Conservation (phyloP, 345 rosid genomes). For the Microcos paniculata region DNA sequence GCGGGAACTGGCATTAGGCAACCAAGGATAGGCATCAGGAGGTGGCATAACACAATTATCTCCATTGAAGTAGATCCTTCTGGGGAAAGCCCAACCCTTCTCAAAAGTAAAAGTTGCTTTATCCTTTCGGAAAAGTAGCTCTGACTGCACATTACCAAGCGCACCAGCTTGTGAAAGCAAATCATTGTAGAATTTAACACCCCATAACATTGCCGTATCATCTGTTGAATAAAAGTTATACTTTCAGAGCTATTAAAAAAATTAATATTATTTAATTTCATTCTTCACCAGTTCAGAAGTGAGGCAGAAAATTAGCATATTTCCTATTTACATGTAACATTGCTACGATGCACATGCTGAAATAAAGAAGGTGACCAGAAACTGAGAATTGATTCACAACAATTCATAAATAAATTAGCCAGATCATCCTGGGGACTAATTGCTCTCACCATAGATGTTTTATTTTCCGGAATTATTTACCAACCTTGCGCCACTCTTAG, state of each 20-base stretch:
- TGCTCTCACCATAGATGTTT: neutral
- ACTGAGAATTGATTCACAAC: neutral
- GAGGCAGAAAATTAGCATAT: neutral
- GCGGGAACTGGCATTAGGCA: slow-evolving; percentile 58
- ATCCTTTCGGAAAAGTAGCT: slow-evolving; percentile 77
- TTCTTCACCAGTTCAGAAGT: neutral
- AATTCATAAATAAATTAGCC: neutral
- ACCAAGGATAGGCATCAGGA: slow-evolving; percentile 80
- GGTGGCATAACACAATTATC: slow-evolving; percentile 90
- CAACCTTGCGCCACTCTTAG: neutral
- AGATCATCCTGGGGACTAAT: neutral
- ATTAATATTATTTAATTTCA: neutral
- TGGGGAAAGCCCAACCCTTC: slow-evolving; percentile 93
- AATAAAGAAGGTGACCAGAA: neutral
- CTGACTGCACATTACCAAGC: slow-evolving; percentile 81
- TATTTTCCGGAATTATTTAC: neutral
- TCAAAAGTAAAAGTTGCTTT: slow-evolving; percentile 58
- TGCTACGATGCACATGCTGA: neutral
- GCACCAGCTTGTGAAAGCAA: slow-evolving; percentile 77
- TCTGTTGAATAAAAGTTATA: slow-evolving; percentile 35
- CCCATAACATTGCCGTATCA: slow-evolving; percentile 86
- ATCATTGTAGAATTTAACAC: slow-evolving; percentile 76
- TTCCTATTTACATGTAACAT: neutral
- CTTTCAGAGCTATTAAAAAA: neutral
- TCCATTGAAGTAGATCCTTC: slow-evolving; percentile 85